These are phyloP conservation scores for Aegilops sharonensis DNA, from an alignment of 176 grass and related monocot genomes.

Conservation along the genomic window DNA sequence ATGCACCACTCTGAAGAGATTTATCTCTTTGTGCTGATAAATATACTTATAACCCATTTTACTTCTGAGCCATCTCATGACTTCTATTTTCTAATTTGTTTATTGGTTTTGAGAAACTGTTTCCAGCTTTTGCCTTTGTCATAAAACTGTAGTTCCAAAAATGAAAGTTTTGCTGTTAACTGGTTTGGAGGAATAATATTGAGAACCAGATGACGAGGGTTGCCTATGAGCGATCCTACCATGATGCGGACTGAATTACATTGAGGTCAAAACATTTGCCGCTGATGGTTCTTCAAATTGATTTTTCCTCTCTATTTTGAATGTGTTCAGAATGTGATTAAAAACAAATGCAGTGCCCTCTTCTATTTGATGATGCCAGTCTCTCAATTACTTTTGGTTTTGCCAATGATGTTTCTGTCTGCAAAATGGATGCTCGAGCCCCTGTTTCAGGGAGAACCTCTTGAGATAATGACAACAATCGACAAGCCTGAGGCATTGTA, in stretches of 20 bases:
- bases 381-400: neutral
- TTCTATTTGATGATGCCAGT: too few relatives aligned
- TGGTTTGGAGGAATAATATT: neutral
- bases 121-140: neutral
- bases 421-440: slow-evolving; percentile 49
- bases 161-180: neutral
- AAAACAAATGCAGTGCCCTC: too few relatives aligned
- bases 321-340: too few relatives aligned
- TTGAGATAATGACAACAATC: neutral
- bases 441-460: slow-evolving; percentile 12
- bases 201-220: neutral
- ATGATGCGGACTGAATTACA: neutral
- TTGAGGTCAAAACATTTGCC: neutral
- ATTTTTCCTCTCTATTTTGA: too few relatives aligned
- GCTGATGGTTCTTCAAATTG: neutral
- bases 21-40: slow-evolving; percentile 15
- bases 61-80: neutral
- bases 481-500: neutral
- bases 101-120: neutral
- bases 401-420: slow-evolving; percentile 42
- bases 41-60: slow-evolving; percentile 2
- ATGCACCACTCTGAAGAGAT: slow-evolving; percentile 19
- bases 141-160: neutral
- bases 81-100: neutral
- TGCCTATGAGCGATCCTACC: neutral